Evolutionary conservation across 2,329 filamentous ascomycete species (phyloP).

Genomic region (Diaporthe caulivora): DNA sequence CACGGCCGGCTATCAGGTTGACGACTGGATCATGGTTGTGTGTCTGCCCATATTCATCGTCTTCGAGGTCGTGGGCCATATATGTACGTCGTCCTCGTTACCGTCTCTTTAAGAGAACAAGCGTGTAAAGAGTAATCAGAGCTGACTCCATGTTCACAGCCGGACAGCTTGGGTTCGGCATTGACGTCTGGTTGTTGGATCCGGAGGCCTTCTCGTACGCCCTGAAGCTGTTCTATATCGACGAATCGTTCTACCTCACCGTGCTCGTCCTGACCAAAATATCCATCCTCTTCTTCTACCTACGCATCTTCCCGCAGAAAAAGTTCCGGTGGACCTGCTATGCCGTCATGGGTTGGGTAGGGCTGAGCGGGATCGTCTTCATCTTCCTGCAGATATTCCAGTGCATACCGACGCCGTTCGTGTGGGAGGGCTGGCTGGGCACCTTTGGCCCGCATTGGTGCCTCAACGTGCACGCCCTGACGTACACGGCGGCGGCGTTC

Average conservation of each 20-base stretch:
- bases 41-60: slow-evolving; percentile 44
- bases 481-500: slow-evolving; percentile 46
- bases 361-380: slow-evolving; percentile 45
- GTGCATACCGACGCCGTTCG: slow-evolving; percentile 49
- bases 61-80: slow-evolving; percentile 50
- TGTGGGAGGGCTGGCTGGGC: slow-evolving; percentile 51
- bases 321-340: slow-evolving; percentile 46
- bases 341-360: slow-evolving; percentile 45
- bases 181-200: slow-evolving; percentile 53
- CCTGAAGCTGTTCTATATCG: slow-evolving; percentile 51
- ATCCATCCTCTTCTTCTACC: slow-evolving; percentile 48
- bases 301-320: slow-evolving; percentile 45
- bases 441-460: slow-evolving; percentile 45
- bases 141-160: slow-evolving; percentile 41
- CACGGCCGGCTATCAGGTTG: slow-evolving; percentile 48
- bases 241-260: slow-evolving; percentile 50
- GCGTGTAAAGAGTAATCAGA: background rate
- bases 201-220: slow-evolving; percentile 45
- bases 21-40: slow-evolving; percentile 55
- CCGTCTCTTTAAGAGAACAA: background rate
- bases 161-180: slow-evolving; percentile 48
- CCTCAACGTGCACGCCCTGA: slow-evolving; percentile 49
- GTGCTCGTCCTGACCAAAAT: slow-evolving; percentile 47
- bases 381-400: slow-evolving; percentile 52
- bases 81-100: slow-evolving; percentile 43